Evolutionary conservation across 2,329 filamentous ascomycete species (phyloP).

Genomic region (Huntiella moniliformis): DNA sequence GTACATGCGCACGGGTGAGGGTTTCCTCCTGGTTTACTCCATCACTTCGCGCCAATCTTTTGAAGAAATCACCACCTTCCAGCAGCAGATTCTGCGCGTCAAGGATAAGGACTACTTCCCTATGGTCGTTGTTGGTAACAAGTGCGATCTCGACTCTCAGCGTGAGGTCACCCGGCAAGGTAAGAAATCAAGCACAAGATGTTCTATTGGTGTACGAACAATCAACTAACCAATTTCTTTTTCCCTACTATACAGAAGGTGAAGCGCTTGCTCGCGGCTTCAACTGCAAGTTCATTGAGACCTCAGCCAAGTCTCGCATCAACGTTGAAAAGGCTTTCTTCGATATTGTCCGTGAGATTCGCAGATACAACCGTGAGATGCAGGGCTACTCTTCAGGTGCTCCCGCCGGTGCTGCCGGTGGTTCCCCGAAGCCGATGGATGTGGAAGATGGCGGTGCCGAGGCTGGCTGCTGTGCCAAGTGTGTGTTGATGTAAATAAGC

Average conservation of each 20-base stretch:
- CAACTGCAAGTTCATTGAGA: conserved; percentile 97
- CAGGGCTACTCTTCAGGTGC: conserved; percentile 63
- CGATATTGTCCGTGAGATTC: conserved; percentile 93
- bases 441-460: conserved; percentile 50
- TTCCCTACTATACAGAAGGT: conserved; percentile 45
- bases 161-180: conserved; percentile 83
- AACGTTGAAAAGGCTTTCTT: conserved; percentile 98
- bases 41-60: conserved; percentile 96
- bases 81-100: conserved; percentile 93
- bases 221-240: neutral
- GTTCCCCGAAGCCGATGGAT: conserved; percentile 56
- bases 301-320: conserved; percentile 91
- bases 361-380: conserved; percentile 97
- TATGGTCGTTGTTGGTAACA: conserved; percentile 97
- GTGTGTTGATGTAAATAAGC: conserved; percentile 59
- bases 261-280: conserved; percentile 71
- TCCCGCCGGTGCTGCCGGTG: conserved; percentile 39
- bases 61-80: conserved; percentile 95
- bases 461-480: conserved; percentile 68
- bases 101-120: conserved; percentile 99
- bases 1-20: conserved; percentile 98
- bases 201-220: neutral
- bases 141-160: conserved; percentile 92
- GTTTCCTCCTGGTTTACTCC: conserved; percentile 93
- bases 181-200: conserved; percentile 24